Base-by-base conservation (phyloP, 179 eudicot genomes). In the Carnegiea gigantea region DNA sequence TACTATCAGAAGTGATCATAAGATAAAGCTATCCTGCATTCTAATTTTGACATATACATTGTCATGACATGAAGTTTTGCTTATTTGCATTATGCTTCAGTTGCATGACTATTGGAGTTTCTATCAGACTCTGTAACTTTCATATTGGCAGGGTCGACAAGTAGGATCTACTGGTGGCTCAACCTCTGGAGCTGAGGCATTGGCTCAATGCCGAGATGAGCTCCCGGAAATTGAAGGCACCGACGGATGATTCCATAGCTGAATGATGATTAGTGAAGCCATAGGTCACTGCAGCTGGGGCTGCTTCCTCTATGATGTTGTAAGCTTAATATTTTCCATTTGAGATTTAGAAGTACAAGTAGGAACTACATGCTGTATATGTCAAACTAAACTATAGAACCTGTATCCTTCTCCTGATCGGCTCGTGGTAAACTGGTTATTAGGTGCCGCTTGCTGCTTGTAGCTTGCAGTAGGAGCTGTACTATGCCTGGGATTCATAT, bases 161-260 rank as follows among this genome's bases (percentile, higher is more conserved):
- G 57, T 74, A n/a, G 84, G 74, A 54, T 46, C 59, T 67, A 36
- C 14, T 28, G 76, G 33, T 40, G 60, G 64, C 48, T 76, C 77
- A 14, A 44, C 83, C 46, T 76, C 80, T n/a, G 81, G 70, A 40
- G 80, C 75, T 38, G 77, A 60, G n/a, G 43, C 62, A 54, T 49
- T 23, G 71, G 26, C 53, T 46, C 75, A 77, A 70, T 57, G 79
- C 71, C 86, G 38, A 71, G 84, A 84, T 40, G 76, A 73, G 77
- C 54, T 84, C 73, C 86, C 84, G 30, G 86, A 81, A 84, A 81
- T 84, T 54, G 86, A 84, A 74, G 83, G 82, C 57, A 83, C 75
- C 7, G 78, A 83, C 46, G 33, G 26, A 11, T 83, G 79, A 83
- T 46, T 74, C 71, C 23, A 46, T 30, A 62, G 54, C 36, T 48